These are phyloP conservation scores for slime mould (Dictyostelium discoideum) DNA, from an alignment of 78 protist genomes.

Conservation along the genomic window DNA sequence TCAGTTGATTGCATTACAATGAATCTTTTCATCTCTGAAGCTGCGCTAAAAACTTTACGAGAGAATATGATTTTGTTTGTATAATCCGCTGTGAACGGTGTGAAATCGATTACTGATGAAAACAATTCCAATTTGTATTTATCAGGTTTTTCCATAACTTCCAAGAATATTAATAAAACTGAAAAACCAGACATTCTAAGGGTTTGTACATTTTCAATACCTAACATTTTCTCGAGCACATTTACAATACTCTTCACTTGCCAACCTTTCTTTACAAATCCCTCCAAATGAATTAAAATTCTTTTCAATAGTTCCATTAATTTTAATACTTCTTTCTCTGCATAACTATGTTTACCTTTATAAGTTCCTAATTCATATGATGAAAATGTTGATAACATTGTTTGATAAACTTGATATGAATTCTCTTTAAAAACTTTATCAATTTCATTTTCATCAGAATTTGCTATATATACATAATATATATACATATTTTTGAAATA, in stretches of 20 bases:
- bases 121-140: conserved; percentile 54
- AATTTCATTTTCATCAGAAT: conserved; percentile 64
- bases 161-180: conserved; percentile 27
- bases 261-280: conserved; percentile 66
- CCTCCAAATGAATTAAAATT: conserved; percentile 60
- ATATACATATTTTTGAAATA: background rate
- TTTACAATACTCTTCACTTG: conserved; percentile 58
- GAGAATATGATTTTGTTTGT: conserved; percentile 28
- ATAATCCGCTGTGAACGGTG: conserved; percentile 58
- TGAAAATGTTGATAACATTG: conserved; percentile 55
- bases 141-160: conserved; percentile 75
- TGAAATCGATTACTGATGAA: conserved; percentile 32
- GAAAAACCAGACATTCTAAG: conserved; percentile 38
- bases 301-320: conserved; percentile 52
- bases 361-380: conserved; percentile 52
- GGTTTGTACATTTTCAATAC: conserved; percentile 49
- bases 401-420: conserved; percentile 59
- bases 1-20: conserved; percentile 53
- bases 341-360: conserved; percentile 65
- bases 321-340: conserved; percentile 52
- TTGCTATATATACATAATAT: background rate
- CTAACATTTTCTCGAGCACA: conserved; percentile 58
- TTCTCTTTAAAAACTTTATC: conserved; percentile 65
- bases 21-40: conserved; percentile 32
- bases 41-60: conserved; percentile 12